phyloP scores from a whole-genome alignment of 805 yeast species.

The Lipomyces sp. region DNA sequence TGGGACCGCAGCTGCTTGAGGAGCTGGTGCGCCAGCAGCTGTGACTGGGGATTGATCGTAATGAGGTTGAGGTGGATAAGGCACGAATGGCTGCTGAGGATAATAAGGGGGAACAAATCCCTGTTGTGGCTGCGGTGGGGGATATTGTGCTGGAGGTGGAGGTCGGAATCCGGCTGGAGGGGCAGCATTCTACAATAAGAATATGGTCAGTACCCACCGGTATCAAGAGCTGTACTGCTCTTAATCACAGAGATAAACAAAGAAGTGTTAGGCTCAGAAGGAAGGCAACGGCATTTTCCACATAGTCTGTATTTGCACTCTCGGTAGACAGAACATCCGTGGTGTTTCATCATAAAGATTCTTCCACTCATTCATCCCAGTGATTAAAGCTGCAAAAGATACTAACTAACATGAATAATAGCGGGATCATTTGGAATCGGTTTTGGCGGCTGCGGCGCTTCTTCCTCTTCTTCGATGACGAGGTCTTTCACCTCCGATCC shows the following conservation, averaged over 20 bases:
- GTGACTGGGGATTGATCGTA: constrained; percentile 26
- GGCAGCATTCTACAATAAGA: constrained; percentile 15
- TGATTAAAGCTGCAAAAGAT: background rate
- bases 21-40: constrained; percentile 20
- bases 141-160: constrained; percentile 18
- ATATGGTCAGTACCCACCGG: background rate
- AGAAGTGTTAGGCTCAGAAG: constrained; percentile 46
- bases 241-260: background rate
- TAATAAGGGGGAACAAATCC: constrained; percentile 32
- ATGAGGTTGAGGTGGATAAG: constrained; percentile 39
- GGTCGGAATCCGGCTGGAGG: constrained; percentile 32
- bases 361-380: constrained; percentile 2
- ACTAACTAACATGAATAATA: constrained; percentile 43
- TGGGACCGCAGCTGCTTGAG: constrained; percentile 6
- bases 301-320: constrained; percentile 45
- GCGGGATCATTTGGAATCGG: constrained; percentile 43
- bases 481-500: constrained; percentile 93
- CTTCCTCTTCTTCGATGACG: constrained; percentile 74
- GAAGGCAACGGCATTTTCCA: constrained; percentile 53
- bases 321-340: constrained; percentile 44
- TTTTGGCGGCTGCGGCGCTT: constrained; percentile 52
- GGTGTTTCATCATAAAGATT: constrained; percentile 43
- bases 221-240: background rate
- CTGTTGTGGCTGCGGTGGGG: constrained; percentile 24
- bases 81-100: constrained; percentile 34